A percentile compares a stretch with the other conserved stretches of the same genome.
These are phyloP conservation scores for Epithele typhae DNA, from an alignment of 768 basidiomycete genomes.

Conservation along the genomic window DNA sequence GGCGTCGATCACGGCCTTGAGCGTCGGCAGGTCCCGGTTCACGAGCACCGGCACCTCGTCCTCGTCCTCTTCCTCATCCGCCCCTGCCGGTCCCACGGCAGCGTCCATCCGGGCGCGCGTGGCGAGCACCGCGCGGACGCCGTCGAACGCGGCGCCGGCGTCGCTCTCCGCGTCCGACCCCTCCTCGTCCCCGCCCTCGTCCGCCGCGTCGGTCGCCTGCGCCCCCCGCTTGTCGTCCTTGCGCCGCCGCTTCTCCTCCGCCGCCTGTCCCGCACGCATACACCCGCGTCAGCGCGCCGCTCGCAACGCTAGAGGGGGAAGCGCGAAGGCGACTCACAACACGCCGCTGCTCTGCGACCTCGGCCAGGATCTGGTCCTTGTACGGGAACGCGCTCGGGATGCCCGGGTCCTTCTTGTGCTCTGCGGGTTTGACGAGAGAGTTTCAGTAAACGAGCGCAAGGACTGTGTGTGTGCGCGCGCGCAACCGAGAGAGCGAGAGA, in stretches of 20 bases:
- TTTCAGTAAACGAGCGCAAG: not conserved
- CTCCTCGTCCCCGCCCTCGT: not conserved
- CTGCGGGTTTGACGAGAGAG: too few relatives aligned
- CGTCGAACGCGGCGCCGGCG: constrained; percentile 35
- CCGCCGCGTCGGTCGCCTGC: constrained; percentile 23
- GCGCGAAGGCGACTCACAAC: constrained; percentile 40
- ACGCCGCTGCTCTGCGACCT: constrained; percentile 79
- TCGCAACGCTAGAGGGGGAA: too few relatives aligned
- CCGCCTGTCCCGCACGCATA: constrained; percentile 41
- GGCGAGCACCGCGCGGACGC: constrained; percentile 34
- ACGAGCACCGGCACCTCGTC: constrained; percentile 58
- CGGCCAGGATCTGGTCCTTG: constrained; percentile 92
- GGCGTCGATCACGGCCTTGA: constrained; percentile 64
- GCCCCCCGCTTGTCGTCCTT: constrained; percentile 61
- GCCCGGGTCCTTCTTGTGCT: constrained; percentile 85
- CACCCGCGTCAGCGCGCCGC: not conserved
- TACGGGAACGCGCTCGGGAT: constrained; percentile 92
- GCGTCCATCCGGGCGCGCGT: constrained; percentile 2
- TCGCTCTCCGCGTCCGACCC: constrained; percentile 23
- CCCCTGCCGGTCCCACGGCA: constrained; percentile 22
- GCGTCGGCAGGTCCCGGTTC: constrained; percentile 57
- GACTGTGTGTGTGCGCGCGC: too few relatives aligned
- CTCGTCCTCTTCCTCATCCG: constrained; percentile 32
- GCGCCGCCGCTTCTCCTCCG: constrained; percentile 68
- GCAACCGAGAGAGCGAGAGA: not conserved